phyloP scores from a whole-genome alignment of 2,329 filamentous ascomycete species.

The Graphiopsis chlorocephala region DNA sequence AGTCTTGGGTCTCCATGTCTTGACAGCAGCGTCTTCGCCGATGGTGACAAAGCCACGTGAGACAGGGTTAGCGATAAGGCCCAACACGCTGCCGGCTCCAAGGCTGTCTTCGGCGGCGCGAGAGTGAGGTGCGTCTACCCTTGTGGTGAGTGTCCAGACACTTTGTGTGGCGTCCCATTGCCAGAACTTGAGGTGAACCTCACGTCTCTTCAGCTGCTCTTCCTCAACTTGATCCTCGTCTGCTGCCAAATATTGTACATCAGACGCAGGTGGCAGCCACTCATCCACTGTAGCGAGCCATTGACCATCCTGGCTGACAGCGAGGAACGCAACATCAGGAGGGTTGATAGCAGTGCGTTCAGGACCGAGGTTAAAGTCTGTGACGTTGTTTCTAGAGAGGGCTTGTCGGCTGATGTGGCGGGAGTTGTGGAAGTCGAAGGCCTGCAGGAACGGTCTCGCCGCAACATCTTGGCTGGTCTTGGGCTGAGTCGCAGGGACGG shows the following conservation, averaged over 20 bases:
- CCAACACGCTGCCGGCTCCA: slow-evolving; percentile 60
- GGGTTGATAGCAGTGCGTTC: slow-evolving; percentile 70
- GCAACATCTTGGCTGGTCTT: slow-evolving; percentile 31
- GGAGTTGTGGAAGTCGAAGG: slow-evolving; percentile 77
- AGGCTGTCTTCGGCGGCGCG: slow-evolving; percentile 28
- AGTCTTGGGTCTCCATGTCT: slow-evolving; percentile 76
- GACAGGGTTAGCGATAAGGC: slow-evolving; percentile 68
- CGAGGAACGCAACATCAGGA: slow-evolving; percentile 72
- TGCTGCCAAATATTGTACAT: slow-evolving; percentile 58
- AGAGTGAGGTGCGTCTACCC: slow-evolving; percentile 78
- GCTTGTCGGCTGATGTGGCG: slow-evolving; percentile 83
- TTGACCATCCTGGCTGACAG: slow-evolving; percentile 73
- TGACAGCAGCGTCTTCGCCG: slow-evolving; percentile 73
- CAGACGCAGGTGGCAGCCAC: slow-evolving; percentile 73
- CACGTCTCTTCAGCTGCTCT: slow-evolving; percentile 53
- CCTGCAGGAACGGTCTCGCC: slow-evolving; percentile 68
- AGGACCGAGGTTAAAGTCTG: slow-evolving; percentile 72
- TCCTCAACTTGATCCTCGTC: slow-evolving; percentile 37
- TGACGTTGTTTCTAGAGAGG: slow-evolving; percentile 81
- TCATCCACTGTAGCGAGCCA: slow-evolving; percentile 93
- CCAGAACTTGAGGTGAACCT: slow-evolving; percentile 92
- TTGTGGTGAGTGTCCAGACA: slow-evolving; percentile 71
- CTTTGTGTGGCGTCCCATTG: slow-evolving; percentile 56
- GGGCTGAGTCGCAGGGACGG: slow-evolving; percentile 53
- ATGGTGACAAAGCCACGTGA: slow-evolving; percentile 76